These are phyloP conservation scores for Geotrichum candidum DNA, from an alignment of 1,139 yeast species.

Conservation along the genomic window DNA sequence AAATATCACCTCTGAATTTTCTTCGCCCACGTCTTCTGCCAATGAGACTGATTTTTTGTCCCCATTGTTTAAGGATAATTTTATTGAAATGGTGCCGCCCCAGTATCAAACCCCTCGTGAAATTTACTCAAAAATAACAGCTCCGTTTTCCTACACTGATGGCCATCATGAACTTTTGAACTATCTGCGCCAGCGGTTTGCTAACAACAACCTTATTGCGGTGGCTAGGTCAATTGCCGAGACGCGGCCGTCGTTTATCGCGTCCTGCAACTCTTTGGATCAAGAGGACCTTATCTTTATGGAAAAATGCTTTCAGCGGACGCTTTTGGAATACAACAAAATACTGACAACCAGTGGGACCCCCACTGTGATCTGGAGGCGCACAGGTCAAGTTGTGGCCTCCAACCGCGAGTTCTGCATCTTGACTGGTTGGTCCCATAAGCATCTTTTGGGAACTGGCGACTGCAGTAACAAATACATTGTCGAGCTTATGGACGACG, in stretches of 20 bases:
- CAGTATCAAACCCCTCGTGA: conserved; percentile 23
- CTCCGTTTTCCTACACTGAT: conserved; percentile 80
- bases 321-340: conserved; percentile 76
- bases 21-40: background rate
- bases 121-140: conserved; percentile 25
- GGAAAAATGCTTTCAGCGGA: conserved; percentile 91
- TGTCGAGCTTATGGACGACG: conserved; percentile 83
- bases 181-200: conserved; percentile 65
- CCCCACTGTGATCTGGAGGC: conserved; percentile 92
- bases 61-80: background rate
- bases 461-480: conserved; percentile 49
- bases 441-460: conserved; percentile 19
- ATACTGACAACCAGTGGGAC: conserved; percentile 80
- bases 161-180: conserved; percentile 79
- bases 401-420: conserved; percentile 86
- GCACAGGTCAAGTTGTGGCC: conserved; percentile 89
- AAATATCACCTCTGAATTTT: background rate
- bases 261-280: conserved; percentile 78
- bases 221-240: conserved; percentile 87
- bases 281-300: conserved; percentile 87
- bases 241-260: conserved; percentile 85
- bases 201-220: conserved; percentile 61
- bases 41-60: background rate
- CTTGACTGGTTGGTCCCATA: conserved; percentile 59
- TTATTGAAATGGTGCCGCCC: background rate